A percentile compares a stretch with the other conserved stretches of the same genome.
These are phyloP conservation scores for Anthracocystis walkeri DNA, from an alignment of 1,284 basidiomycete species.

Conservation along the genomic window DNA sequence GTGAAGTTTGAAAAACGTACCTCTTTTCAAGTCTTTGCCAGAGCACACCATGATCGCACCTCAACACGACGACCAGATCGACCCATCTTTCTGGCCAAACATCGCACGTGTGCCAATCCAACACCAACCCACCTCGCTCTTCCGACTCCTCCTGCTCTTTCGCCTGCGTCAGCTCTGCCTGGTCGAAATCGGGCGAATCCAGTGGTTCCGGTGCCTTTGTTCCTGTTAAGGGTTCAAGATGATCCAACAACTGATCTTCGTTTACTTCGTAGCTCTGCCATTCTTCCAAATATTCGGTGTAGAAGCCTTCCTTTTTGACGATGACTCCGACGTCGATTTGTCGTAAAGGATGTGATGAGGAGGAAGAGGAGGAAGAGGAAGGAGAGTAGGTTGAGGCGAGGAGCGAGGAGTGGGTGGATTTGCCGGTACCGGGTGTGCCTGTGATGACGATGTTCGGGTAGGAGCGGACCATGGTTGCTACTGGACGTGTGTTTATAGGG, in stretches of 20 bases:
- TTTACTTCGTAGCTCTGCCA: slow-evolving; percentile 95
- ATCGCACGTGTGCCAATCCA: slow-evolving; percentile 98
- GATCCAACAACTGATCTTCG: slow-evolving; percentile 76
- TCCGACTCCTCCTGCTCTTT: slow-evolving; percentile 50
- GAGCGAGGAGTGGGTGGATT: slow-evolving; percentile 83
- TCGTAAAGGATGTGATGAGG: slow-evolving; percentile 41
- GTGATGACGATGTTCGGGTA: slow-evolving; percentile 90
- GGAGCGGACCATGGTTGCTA: slow-evolving; percentile 38
- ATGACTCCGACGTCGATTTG: slow-evolving; percentile 91
- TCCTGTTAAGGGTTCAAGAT: slow-evolving; percentile 61
- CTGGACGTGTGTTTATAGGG: background rate
- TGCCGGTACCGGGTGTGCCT: slow-evolving; percentile 85
- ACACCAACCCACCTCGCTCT: slow-evolving; percentile 77
- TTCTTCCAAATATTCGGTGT: slow-evolving; percentile 88
- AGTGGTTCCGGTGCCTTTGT: slow-evolving; percentile 59
- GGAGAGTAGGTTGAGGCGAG: slow-evolving; percentile 50
- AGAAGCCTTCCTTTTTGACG: slow-evolving; percentile 85
- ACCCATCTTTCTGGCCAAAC: slow-evolving; percentile 95
- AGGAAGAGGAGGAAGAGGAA: slow-evolving; percentile 34
- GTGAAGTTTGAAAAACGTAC: slow-evolving; percentile 71
- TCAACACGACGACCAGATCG: slow-evolving; percentile 93
- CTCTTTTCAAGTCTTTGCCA: slow-evolving; percentile 94
- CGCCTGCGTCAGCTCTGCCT: slow-evolving; percentile 15
- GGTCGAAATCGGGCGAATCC: slow-evolving; percentile 42
- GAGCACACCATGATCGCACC: slow-evolving; percentile 87